These are phyloP conservation scores for Talaromyces sp. DNA, from an alignment of 2,329 filamentous ascomycete genomes.

Conservation along the genomic window DNA sequence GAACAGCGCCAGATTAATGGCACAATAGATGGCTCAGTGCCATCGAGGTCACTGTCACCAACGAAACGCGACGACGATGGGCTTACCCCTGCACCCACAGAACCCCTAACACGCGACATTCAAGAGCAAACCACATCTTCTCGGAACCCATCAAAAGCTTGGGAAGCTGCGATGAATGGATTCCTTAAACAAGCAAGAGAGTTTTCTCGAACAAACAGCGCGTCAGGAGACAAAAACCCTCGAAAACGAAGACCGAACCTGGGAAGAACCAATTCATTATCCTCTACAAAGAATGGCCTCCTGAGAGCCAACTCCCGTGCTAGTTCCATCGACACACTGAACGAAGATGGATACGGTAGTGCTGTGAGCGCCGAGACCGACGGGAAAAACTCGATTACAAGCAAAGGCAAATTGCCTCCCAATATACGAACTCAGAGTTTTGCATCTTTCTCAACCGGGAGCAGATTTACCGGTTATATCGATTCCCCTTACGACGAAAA, in stretches of 20 bases:
- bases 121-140: conserved; percentile 12
- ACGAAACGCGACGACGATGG: not conserved
- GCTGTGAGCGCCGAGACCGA: conserved; percentile 22
- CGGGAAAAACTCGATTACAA: conserved; percentile 13
- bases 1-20: not conserved
- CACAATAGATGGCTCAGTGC: not conserved
- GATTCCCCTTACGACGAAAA: conserved; percentile 23
- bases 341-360: conserved; percentile 37
- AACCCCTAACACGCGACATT: conserved; percentile 13
- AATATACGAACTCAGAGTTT: conserved; percentile 25
- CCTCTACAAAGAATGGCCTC: conserved; percentile 24
- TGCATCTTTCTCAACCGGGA: conserved; percentile 25
- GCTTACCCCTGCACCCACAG: not conserved
- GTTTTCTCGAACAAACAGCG: conserved; percentile 23
- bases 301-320: conserved; percentile 34
- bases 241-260: conserved; percentile 33
- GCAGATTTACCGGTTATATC: conserved; percentile 17
- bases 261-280: conserved; percentile 37
- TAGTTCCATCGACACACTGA: conserved; percentile 46
- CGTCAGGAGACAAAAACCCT: conserved; percentile 15
- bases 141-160: conserved; percentile 17
- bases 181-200: conserved; percentile 36
- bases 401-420: conserved; percentile 17
- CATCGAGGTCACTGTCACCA: conserved; percentile 1
- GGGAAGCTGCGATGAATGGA: conserved; percentile 36